These are phyloP conservation scores for Starmerella kuoi DNA, from an alignment of 805 yeast species.

Conservation along the genomic window DNA sequence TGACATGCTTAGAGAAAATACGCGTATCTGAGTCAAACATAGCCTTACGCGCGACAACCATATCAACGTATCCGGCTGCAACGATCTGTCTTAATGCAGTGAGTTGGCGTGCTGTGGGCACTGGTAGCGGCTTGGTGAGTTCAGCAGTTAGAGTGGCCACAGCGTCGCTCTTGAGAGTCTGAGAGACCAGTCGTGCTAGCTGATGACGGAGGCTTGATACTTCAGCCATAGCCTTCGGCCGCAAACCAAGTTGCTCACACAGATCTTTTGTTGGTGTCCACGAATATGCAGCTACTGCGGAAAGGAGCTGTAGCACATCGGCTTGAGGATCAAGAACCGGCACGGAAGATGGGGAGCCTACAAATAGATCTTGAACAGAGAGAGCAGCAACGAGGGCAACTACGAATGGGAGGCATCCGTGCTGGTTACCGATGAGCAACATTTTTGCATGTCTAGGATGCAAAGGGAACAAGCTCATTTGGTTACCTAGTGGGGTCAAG, in stretches of 20 bases:
- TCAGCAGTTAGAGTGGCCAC: conserved; percentile 40
- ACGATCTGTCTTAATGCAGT: conserved; percentile 80
- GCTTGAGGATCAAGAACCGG: conserved; percentile 56
- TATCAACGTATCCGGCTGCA: conserved; percentile 86
- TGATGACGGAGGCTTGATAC: conserved; percentile 71
- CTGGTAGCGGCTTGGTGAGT: conserved; percentile 38
- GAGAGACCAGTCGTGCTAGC: conserved; percentile 58
- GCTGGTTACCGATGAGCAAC: conserved; percentile 76
- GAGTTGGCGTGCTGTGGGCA: conserved; percentile 59
- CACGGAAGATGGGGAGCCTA: conserved; percentile 59
- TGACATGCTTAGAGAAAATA: conserved; percentile 39
- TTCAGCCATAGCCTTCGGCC: conserved; percentile 77
- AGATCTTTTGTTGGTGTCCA: conserved; percentile 36
- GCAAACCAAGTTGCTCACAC: conserved; percentile 48
- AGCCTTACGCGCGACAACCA: conserved; percentile 64
- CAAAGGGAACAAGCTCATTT: conserved; percentile 84
- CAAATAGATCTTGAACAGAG: conserved; percentile 86
- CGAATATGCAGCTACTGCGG: conserved; percentile 70
- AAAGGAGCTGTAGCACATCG: conserved; percentile 62
- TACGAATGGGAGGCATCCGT: conserved; percentile 73
- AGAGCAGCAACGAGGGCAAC: conserved; percentile 83
- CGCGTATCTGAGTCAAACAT: conserved; percentile 52
- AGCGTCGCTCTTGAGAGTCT: conserved; percentile 32
- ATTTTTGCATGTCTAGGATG: conserved; percentile 90
- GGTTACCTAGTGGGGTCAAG: conserved; percentile 67